Evolutionary conservation across 805 yeast species (phyloP).

Genomic region (Saturnispora gosingensis): DNA sequence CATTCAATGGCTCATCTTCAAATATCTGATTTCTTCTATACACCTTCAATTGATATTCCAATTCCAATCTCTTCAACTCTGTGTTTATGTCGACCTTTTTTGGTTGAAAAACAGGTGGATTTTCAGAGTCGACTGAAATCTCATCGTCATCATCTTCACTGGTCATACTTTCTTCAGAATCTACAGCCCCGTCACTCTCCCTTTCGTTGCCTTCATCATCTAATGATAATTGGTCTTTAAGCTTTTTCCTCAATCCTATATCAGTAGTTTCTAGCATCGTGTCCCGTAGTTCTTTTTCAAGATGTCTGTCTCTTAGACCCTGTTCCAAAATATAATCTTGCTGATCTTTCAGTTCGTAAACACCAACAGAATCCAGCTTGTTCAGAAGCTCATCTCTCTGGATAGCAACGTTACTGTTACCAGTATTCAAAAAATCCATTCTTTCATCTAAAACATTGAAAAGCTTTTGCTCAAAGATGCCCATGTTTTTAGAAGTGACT

Average conservation of each 20-base stretch:
- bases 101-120: constrained; percentile 11
- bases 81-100: constrained; percentile 8
- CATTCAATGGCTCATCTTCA: constrained; percentile 17
- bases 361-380: constrained; percentile 21
- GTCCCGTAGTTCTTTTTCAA: constrained; percentile 11
- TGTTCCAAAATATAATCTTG: constrained; percentile 11
- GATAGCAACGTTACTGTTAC: constrained; percentile 4
- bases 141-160: constrained; percentile 8
- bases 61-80: constrained; percentile 18
- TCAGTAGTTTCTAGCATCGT: neutral
- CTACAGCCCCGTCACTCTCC: constrained; percentile 9
- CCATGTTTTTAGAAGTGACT: constrained; percentile 53
- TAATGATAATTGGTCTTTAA: constrained; percentile 8
- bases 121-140: constrained; percentile 16
- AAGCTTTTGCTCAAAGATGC: constrained; percentile 38
- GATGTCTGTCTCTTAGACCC: constrained; percentile 11
- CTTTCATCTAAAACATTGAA: constrained; percentile 27
- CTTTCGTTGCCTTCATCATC: constrained; percentile 6
- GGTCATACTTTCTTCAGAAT: neutral
- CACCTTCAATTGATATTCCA: constrained; percentile 20
- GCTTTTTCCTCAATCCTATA: neutral
- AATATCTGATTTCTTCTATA: constrained; percentile 19
- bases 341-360: constrained; percentile 21
- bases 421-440: constrained; percentile 11
- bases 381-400: constrained; percentile 14